phyloP scores from a whole-genome alignment of 306 rosid species.

The Pterocarpus macrocarpus region DNA sequence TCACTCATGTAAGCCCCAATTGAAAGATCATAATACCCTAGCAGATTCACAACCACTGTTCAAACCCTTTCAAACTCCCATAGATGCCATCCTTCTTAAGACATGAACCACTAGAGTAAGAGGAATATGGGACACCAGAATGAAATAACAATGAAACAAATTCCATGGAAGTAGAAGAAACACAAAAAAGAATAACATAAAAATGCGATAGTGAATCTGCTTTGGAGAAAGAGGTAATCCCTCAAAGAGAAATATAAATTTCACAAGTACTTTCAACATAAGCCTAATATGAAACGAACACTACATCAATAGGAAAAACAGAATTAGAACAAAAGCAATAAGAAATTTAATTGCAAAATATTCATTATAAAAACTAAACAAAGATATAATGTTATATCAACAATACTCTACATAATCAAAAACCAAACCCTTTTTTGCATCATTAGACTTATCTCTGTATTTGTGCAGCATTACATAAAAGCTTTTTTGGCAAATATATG shows the following conservation, averaged over 20 bases:
- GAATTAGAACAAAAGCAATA: conserved; percentile 5
- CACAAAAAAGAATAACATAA: conserved; percentile 2
- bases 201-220: background rate
- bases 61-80: conserved; percentile 17
- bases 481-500: background rate
- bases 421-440: background rate
- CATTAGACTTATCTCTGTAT: background rate
- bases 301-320: background rate
- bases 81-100: conserved; percentile 10
- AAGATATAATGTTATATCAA: background rate
- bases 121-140: background rate
- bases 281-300: background rate
- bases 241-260: background rate
- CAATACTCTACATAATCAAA: background rate
- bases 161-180: conserved; percentile 16
- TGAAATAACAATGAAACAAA: conserved; percentile 12
- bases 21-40: background rate
- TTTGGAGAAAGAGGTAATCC: too few species aligned
- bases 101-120: conserved; percentile 4
- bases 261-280: background rate
- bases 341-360: conserved; percentile 4
- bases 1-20: conserved; percentile 18
- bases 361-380: conserved; percentile 3
- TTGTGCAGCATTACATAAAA: conserved; percentile 1
- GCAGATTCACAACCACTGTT: background rate